Conservation (phyloP, 208 protist species). For the Crithidia bombi region DNA sequence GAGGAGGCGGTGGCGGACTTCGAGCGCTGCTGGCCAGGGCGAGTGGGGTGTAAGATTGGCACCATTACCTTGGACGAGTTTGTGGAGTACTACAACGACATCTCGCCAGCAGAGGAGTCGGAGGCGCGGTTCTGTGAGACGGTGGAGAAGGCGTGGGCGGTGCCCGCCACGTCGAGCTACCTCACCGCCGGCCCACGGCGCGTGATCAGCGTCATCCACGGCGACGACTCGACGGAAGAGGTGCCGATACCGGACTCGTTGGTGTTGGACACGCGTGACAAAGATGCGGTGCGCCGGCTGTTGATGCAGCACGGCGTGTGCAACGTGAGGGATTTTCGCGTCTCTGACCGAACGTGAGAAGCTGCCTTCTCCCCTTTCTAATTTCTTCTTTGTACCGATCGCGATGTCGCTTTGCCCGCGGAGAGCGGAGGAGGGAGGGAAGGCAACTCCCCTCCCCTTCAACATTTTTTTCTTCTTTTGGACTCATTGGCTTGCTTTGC, state of each 20-base stretch:
- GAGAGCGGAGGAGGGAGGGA: too few relatives aligned
- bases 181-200: conserved; percentile 49
- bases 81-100: conserved; percentile 91
- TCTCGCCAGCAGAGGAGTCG: conserved; percentile 74
- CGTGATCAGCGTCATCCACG: conserved; percentile 63
- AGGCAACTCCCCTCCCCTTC: conserved; percentile 23
- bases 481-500: not conserved
- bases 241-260: conserved; percentile 75
- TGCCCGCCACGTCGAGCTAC: conserved; percentile 74
- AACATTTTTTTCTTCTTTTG: not conserved
- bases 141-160: conserved; percentile 72
- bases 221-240: conserved; percentile 60
- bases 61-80: conserved; percentile 84
- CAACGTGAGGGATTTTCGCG: conserved; percentile 57
- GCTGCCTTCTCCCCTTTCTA: conserved; percentile 6
- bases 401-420: too few relatives aligned
- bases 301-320: conserved; percentile 69
- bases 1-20: conserved; percentile 87
- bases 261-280: conserved; percentile 53
- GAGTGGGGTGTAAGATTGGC: conserved; percentile 57
- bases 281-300: conserved; percentile 52
- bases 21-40: conserved; percentile 76
- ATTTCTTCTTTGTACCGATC: conserved; percentile 28
- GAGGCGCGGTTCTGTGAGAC: conserved; percentile 86
- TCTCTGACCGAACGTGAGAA: conserved; percentile 20